Percentiles rank a stretch among this genome's conserved stretches.
phyloP scores from a whole-genome alignment of 768 basidiomycete species.

The Kwoniella shandongensis region DNA sequence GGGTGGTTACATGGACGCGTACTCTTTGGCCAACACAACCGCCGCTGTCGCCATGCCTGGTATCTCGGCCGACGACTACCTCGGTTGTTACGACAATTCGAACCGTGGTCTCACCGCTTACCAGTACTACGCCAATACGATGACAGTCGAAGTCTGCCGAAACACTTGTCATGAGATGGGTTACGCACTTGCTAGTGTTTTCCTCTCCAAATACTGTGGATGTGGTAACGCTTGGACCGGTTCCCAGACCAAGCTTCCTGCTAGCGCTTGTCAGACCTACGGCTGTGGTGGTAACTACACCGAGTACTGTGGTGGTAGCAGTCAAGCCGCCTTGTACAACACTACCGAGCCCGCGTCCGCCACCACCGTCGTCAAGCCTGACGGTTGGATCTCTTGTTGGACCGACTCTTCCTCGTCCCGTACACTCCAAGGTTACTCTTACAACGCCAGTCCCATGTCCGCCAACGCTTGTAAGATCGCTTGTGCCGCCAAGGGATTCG shows the following conservation, averaged over 20 bases:
- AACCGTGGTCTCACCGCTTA: constrained; percentile 25
- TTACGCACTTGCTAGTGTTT: constrained; percentile 27
- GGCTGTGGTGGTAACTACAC: constrained; percentile 39
- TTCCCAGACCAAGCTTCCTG: constrained; percentile 14
- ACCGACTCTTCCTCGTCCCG: constrained; percentile 11
- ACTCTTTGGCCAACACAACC: constrained; percentile 6
- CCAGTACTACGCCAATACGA: constrained; percentile 17
- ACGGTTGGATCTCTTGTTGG: constrained; percentile 21
- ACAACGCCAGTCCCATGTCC: constrained; percentile 29
- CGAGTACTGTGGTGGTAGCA: constrained; percentile 38
- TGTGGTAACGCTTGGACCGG: constrained; percentile 31
- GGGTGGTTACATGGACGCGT: constrained; percentile 26
- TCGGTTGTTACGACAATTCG: constrained; percentile 28
- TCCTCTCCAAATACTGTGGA: constrained; percentile 27
- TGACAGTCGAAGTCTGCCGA: constrained; percentile 27
- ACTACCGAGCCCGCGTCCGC: constrained; percentile 3
- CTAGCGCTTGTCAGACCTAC: constrained; percentile 28
- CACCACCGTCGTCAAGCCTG: constrained; percentile 13
- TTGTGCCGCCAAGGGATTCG: constrained; percentile 26
- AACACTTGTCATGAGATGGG: constrained; percentile 28
- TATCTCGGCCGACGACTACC: constrained; percentile 9
- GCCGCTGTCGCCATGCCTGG: constrained; percentile 15
- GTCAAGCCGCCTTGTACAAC: constrained; percentile 26
- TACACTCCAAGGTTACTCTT: constrained; percentile 19
- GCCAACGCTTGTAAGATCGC: constrained; percentile 25